These are phyloP conservation scores for Mucor sp. DNA, from an alignment of 371 early-diverging fungal genomes.

Conservation along the genomic window DNA sequence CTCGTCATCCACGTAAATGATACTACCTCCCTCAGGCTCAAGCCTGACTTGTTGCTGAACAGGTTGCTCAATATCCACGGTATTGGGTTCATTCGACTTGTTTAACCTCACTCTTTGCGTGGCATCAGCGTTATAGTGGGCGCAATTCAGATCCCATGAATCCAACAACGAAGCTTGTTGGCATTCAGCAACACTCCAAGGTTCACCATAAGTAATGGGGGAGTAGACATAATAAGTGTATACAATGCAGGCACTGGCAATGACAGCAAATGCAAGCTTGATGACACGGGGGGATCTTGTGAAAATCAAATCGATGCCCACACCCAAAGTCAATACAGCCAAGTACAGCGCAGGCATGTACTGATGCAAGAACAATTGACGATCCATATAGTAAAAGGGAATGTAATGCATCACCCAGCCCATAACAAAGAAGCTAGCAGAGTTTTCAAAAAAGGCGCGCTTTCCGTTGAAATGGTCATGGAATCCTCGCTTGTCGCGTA, in stretches of 20 bases:
- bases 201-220: slow-evolving; percentile 80
- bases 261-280: slow-evolving; percentile 43
- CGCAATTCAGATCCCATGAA: slow-evolving; percentile 19
- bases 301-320: slow-evolving; percentile 74
- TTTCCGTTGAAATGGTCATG: slow-evolving; percentile 44
- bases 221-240: slow-evolving; percentile 64
- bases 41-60: background rate
- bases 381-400: slow-evolving; percentile 96
- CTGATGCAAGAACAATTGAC: slow-evolving; percentile 97
- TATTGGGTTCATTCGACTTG: background rate
- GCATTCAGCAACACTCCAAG: slow-evolving; percentile 22
- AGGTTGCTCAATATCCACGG: background rate
- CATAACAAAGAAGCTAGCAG: slow-evolving; percentile 82
- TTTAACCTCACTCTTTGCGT: background rate
- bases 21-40: background rate
- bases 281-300: slow-evolving; percentile 40
- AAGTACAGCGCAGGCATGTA: slow-evolving; percentile 94
- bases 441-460: slow-evolving; percentile 52
- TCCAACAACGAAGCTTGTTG: slow-evolving; percentile 7
- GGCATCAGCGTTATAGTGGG: background rate
- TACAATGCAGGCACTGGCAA: slow-evolving; percentile 42
- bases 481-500: slow-evolving; percentile 76
- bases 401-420: slow-evolving; percentile 94
- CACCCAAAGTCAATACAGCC: slow-evolving; percentile 72
- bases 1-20: background rate